A percentile compares a stretch with the other conserved stretches of the same genome.
phyloP scores from a whole-genome alignment of 257 asterid species.

The Mentha longifolia region DNA sequence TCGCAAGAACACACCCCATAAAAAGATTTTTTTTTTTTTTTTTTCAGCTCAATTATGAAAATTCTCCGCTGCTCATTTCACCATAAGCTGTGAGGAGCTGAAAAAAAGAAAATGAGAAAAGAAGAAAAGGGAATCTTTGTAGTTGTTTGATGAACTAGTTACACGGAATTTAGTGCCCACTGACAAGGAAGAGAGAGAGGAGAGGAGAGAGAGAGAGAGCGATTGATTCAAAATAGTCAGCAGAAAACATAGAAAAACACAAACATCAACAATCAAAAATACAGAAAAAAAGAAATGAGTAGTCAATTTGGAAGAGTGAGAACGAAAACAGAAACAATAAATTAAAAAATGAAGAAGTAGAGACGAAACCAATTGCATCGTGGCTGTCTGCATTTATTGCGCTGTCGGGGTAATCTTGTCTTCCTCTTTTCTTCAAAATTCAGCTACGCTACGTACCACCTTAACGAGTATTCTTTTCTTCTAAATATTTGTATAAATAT shows the following conservation, averaged over 20 bases:
- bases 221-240: slow-evolving; percentile 29
- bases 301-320: slow-evolving; percentile 32
- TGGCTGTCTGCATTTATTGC: slow-evolving; percentile 45
- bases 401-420: slow-evolving; percentile 11
- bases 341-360: slow-evolving; percentile 24
- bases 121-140: slow-evolving; percentile 14
- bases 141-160: slow-evolving; percentile 4
- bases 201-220: slow-evolving; percentile 7
- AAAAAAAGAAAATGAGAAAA: not conserved
- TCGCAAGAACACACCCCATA: slow-evolving; percentile 75
- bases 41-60: slow-evolving; percentile 15
- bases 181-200: not conserved
- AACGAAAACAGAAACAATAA: not conserved
- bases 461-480: not conserved
- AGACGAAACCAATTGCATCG: slow-evolving; percentile 29
- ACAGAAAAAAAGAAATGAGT: slow-evolving; percentile 12
- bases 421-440: slow-evolving; percentile 17
- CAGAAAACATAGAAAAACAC: not conserved
- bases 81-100: not conserved
- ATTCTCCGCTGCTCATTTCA: slow-evolving; percentile 33
- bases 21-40: not conserved
- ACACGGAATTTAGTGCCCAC: slow-evolving; percentile 33
- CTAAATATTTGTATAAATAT: no score
- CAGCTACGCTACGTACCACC: not conserved
- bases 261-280: slow-evolving; percentile 21